A percentile compares a stretch with the other conserved stretches of the same genome.
Conservation (phyloP, 2,329 filamentous ascomycete species). For the Exophiala viscosa region DNA sequence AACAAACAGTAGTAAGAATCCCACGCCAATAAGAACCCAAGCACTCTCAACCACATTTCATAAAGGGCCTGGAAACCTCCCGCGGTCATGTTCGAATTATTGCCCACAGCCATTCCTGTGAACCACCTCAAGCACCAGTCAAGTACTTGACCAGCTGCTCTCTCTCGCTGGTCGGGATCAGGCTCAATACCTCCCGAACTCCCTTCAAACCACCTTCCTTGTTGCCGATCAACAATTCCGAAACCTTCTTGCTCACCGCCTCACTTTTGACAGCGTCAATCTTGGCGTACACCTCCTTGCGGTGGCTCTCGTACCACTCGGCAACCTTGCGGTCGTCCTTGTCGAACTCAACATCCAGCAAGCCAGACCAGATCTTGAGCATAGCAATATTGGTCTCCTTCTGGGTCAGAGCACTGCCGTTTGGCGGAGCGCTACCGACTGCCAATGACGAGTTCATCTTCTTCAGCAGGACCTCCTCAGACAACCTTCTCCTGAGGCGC, state of each 20-base stretch:
- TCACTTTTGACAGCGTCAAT: conserved; percentile 80
- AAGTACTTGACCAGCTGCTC: conserved; percentile 69
- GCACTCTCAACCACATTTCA: neutral
- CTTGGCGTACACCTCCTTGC: conserved; percentile 76
- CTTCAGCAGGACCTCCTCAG: conserved; percentile 95
- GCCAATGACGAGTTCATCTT: conserved; percentile 61
- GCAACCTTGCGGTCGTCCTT: conserved; percentile 78
- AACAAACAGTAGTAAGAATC: neutral
- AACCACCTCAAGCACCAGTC: conserved; percentile 21
- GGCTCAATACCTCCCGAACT: conserved; percentile 77
- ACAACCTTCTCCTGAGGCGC: conserved; percentile 92
- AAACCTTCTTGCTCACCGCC: conserved; percentile 64
- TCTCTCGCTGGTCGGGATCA: conserved; percentile 83
- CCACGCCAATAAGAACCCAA: neutral
- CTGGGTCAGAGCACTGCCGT: conserved; percentile 42
- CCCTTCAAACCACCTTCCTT: conserved; percentile 74
- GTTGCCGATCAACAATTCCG: conserved; percentile 63
- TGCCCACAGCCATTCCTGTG: no score
- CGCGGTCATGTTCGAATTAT: neutral
- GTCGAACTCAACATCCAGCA: conserved; percentile 65
- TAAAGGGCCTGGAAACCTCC: neutral
- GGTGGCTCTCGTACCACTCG: conserved; percentile 94
- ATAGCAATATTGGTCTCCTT: conserved; percentile 68
- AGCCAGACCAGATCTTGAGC: conserved; percentile 76
- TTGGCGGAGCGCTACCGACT: conserved; percentile 31